Conservation (phyloP, 331 rosid genomes). For the Prunus yedoensis region DNA sequence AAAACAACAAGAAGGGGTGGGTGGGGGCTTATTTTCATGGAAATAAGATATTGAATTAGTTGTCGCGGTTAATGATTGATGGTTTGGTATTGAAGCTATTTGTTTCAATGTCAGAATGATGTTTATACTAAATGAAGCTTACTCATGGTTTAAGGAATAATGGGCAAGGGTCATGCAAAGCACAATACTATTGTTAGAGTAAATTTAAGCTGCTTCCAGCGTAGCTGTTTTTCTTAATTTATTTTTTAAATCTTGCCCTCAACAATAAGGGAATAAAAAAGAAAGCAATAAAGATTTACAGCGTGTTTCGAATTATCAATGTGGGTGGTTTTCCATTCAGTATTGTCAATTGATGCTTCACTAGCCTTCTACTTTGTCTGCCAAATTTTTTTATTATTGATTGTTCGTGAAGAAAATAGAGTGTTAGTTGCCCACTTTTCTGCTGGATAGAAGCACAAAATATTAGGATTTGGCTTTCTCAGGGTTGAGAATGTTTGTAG, state of each 20-base stretch:
- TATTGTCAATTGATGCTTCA: background rate
- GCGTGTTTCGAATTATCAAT: background rate
- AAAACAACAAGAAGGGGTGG: background rate
- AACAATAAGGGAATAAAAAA: background rate
- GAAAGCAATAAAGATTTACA: background rate
- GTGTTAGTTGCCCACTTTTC: background rate
- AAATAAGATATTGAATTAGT: background rate
- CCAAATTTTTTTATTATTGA: background rate
- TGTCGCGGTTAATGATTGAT: background rate
- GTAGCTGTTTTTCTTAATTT: background rate
- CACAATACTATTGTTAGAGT: background rate
- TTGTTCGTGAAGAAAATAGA: background rate
- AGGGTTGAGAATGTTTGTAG: background rate
- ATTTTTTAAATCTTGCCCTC: no score
- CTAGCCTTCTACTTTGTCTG: background rate
- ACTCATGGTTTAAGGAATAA: background rate
- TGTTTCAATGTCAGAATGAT: background rate
- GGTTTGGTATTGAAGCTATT: background rate
- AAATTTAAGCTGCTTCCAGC: background rate
- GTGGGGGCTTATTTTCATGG: background rate
- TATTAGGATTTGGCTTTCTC: background rate
- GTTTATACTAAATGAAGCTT: conserved; percentile 1
- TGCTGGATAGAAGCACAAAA: background rate
- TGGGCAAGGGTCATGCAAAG: background rate
- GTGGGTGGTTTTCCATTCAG: background rate